Evolutionary conservation across 257 asterid species (phyloP), one percentile per base, ranked within the genome.

Genomic region (Primulina eburnea): DNA sequence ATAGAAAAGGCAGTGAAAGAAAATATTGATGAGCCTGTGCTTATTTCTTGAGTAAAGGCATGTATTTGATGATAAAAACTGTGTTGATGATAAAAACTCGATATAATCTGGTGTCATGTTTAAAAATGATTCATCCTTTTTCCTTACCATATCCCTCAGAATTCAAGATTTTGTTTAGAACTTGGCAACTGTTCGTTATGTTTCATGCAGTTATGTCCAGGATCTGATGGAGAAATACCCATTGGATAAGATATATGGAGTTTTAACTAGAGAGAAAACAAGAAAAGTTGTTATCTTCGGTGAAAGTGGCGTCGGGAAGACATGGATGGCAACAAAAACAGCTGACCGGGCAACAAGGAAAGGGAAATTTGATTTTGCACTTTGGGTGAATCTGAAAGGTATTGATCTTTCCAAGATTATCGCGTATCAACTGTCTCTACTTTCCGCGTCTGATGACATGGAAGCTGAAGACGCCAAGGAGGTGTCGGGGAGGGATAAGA

Each of bases 321-420:
- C 87, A 56, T 82, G 82, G 87, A 65, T 60, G 63, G 84, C 82
- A 20, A 69, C 69, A 67, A 76, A 77, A 71, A 40, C 74, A 47
- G 74, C 78, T 17, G 62, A 50, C 50, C 69, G 8, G 21, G 82
- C 80, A 6, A 29, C 71, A 56, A 64, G 72, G 34, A 32, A 21
- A 2, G 26, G 56, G 8, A 59, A 52, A 6, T 74, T 82, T 6
- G 77, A 74, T 11, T 26, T 32, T 12, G 75, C 75, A 17, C 43
- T 78, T 61, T 78, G 82, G 82, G 56, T 74, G 69, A 74, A 74
- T 67, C 74, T 68, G 11, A n/a, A 74, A 12, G 57, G 28, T 3
- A 1, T 30, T 33, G 38, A 65, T 62, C 79, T 75, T 21, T 24
- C 2, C 0, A 63, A 67, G 68, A 74, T 76, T 59, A 71, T 78